A percentile compares a stretch with the other conserved stretches of the same genome.
Conservation (phyloP, 768 basidiomycete genomes). For the Cystoderma amianthinum region DNA sequence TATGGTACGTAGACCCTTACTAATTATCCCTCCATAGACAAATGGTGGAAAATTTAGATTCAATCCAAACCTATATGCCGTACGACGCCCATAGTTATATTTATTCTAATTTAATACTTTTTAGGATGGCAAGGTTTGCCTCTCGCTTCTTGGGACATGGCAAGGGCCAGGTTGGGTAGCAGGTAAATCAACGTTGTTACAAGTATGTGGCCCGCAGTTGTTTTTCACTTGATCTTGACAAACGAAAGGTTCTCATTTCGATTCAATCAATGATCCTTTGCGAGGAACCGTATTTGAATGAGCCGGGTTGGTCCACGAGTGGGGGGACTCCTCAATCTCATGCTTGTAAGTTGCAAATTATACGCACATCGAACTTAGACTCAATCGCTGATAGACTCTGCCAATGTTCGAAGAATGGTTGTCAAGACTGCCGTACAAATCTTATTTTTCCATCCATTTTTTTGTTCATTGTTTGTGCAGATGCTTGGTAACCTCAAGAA, state of each 20-base stretch:
- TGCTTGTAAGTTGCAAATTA: constrained; percentile 48
- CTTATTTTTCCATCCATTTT: neutral
- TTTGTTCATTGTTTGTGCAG: constrained; percentile 25
- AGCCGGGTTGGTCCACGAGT: constrained; percentile 79
- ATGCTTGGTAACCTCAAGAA: constrained; percentile 81
- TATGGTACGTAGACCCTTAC: neutral
- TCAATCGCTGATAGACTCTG: constrained; percentile 53
- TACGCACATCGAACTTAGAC: neutral
- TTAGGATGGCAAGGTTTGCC: constrained; percentile 90
- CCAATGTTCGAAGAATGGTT: constrained; percentile 90
- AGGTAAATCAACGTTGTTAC: constrained; percentile 84
- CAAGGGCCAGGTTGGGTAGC: constrained; percentile 88
- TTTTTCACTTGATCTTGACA: constrained; percentile 15
- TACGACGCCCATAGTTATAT: constrained; percentile 23
- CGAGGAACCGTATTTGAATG: constrained; percentile 90
- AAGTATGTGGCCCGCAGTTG: constrained; percentile 35
- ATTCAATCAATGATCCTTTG: constrained; percentile 97
- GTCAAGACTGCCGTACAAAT: constrained; percentile 73
- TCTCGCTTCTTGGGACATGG: constrained; percentile 92
- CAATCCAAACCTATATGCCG: constrained; percentile 93
- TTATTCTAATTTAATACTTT: constrained; percentile 2
- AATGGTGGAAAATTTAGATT: constrained; percentile 86
- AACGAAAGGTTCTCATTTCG: constrained; percentile 79
- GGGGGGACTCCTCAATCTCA: constrained; percentile 70
- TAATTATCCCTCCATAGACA: constrained; percentile 39